phyloP scores from a whole-genome alignment of 164 flowering plant genomes.

The Vitis labrusca region DNA sequence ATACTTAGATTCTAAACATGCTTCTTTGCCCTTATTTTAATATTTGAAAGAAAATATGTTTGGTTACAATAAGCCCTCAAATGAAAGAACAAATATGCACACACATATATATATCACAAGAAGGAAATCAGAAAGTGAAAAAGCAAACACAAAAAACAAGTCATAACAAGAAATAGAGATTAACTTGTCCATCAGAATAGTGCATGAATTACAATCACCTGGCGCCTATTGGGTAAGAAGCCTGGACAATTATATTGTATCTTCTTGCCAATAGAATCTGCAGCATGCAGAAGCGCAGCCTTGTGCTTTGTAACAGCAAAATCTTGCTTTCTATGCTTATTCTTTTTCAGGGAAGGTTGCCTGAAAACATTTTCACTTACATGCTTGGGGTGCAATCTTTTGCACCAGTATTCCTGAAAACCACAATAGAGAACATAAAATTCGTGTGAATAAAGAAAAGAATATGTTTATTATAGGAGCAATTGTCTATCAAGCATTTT shows the following conservation, averaged over 20 bases:
- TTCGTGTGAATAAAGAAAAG: background rate
- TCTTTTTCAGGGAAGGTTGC: slow-evolving; percentile 78
- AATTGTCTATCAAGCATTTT: too few species aligned
- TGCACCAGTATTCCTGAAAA: slow-evolving; percentile 97
- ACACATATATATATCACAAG: background rate
- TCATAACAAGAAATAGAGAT: background rate
- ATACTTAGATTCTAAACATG: too few species aligned
- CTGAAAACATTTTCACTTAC: slow-evolving; percentile 93
- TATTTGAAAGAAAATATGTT: too few species aligned
- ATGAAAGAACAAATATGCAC: too few species aligned
- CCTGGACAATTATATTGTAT: slow-evolving; percentile 92
- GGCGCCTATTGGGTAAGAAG: slow-evolving; percentile 87
- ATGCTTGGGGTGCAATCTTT: slow-evolving; percentile 87
- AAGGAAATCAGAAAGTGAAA: background rate
- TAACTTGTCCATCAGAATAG: background rate
- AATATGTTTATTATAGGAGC: background rate
- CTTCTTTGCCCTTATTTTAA: too few species aligned
- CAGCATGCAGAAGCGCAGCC: slow-evolving; percentile 65
- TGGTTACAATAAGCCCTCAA: too few species aligned
- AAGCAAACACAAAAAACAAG: background rate
- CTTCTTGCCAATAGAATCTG: slow-evolving; percentile 82
- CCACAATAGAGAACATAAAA: slow-evolving; percentile 1
- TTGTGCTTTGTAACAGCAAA: slow-evolving; percentile 70
- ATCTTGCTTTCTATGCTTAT: slow-evolving; percentile 75
- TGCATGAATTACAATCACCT: slow-evolving; percentile 47